These are phyloP conservation scores for Eimeria acervulina DNA, from an alignment of 169 alveolate species.

Conservation along the genomic window DNA sequence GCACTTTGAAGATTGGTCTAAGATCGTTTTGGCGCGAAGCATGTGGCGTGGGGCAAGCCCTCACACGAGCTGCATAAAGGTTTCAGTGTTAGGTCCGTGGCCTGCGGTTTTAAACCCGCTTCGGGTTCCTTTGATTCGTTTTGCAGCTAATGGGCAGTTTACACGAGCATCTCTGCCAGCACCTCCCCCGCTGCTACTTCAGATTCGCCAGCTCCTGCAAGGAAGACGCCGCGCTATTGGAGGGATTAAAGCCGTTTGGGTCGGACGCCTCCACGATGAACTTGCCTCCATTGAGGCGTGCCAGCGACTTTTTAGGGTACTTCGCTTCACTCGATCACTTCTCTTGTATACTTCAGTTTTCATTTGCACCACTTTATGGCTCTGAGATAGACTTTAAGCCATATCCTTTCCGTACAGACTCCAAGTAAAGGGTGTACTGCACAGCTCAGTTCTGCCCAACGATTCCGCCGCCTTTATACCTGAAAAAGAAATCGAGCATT, in stretches of 20 bases:
- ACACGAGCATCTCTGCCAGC: conserved; percentile 17
- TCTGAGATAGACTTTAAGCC: not conserved
- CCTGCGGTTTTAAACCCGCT: not conserved
- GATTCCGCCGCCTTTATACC: not conserved
- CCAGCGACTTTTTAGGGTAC: conserved; percentile 25
- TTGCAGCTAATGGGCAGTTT: not conserved
- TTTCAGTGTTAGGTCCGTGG: conserved; percentile 64
- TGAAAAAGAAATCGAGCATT: not conserved
- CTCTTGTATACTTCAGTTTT: not conserved
- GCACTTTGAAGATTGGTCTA: conserved; percentile 65
- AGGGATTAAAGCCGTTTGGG: conserved; percentile 65
- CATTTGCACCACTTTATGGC: not conserved
- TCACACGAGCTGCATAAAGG: conserved; percentile 55
- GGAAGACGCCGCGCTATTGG: conserved; percentile 64
- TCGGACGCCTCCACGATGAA: conserved; percentile 53
- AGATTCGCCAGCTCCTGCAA: conserved; percentile 51
- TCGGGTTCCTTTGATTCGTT: conserved; percentile 10
- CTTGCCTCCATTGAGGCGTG: conserved; percentile 54
- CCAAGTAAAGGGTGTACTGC: not conserved
- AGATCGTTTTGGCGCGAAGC: conserved; percentile 45
- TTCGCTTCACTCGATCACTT: not conserved
- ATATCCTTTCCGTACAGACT: not conserved
- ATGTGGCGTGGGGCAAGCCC: conserved; percentile 71
- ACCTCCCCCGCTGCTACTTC: conserved; percentile 63
- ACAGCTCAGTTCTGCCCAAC: not conserved